Base-by-base conservation (phyloP, 2,329 filamentous ascomycete genomes). In the Colletotrichum brevisporum region DNA sequence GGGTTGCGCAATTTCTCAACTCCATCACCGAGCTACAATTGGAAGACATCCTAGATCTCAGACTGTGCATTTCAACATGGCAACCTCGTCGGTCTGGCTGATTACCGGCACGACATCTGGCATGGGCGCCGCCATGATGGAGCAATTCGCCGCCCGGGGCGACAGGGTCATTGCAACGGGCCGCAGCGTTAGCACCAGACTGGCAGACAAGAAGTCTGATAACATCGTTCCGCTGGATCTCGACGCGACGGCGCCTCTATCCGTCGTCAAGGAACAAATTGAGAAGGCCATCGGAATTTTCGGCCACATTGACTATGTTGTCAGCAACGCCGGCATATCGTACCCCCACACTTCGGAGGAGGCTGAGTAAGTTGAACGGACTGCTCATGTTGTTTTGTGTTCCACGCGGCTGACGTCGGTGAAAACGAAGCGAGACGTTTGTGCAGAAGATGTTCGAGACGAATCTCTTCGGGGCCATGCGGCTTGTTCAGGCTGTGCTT, bases 121-220 rank as follows among this genome's bases (percentile, higher is more conserved):
- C 21, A 78, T 78, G 47, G 76, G 76, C 2, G 68, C 70, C 16
- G 69, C 76, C 61, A 69, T 77, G 18, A 76, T 76, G 10, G 78
- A 82, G 59, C 82, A 79, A n/a, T 75, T 88, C 50, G 73, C 86
- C 61, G 61, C 76, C 13, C 75, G 78, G 52, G 83, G 84, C 21
- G 76, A 80, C 36, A 80, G 81, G 55, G 83, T 88, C 12, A 82
- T 84, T 31, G 81, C 79, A 2, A 80, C 85, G 12, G 85, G 85
- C 18, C 81, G 86, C 15, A 81, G 85, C 41, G 74, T 76, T 9
- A 72, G 83, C 70, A 81, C 86, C 13, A 80, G 82, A 8, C 80
- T 89, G 0, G 82, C 87, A 18, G 61, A 74, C 26, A 71, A 76
- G 58, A 67, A 75, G 43, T 74, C 77, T 16, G 71, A 75, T 13